Base-by-base conservation (phyloP, 495 filamentous ascomycete species). In the Penicillium daleae region DNA sequence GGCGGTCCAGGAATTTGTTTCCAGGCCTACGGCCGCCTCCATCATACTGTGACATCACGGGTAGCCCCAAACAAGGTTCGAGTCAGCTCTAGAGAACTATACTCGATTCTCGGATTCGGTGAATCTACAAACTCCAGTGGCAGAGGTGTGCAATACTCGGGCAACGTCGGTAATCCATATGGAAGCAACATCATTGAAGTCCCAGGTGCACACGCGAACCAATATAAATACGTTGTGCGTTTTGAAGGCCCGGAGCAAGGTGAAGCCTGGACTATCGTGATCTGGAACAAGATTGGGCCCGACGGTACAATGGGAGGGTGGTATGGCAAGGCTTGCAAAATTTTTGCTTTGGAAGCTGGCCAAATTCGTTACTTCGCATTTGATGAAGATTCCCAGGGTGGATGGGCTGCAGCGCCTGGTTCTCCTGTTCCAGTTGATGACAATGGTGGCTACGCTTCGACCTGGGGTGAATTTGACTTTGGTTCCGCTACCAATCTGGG, bases 391-490 rank as follows among this genome's bases (percentile, higher is more conserved):
- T 53, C 50, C 33, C 50, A 53, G 0, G 50, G 50, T 19, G 31
- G 50, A n/a, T 53, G 50, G 50, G 50, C 50, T 6, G 50, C 50
- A 33, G 50, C 50, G n/a, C 12, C 50, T 33, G 50, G 50, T 33
- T 33, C n/a, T 0, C n/a, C 50, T 15, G 21, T 53, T 24, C 35
- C 53, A 35, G 21, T 56, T 37, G 55, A 57, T 19, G 6, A 26
- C 8, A 7, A 32, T n/a, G 37, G 39, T 17, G 26, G 35, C 6
- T 57, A 44, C n/a, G n/a, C n/a, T n/a, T n/a, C n/a, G n/a, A n/a
- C n/a, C n/a, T n/a, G n/a, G n/a, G n/a, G n/a, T n/a, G 55, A 44
- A 24, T 57, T 57, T 15, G 17, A 57, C 37, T 57, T 42, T 29
- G 55, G 55, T 12, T 57, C 55, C 12, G 9, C 0, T 9, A 44